Percentiles rank a stretch among this genome's conserved stretches.
Evolutionary conservation across 805 yeast genomes (phyloP).

Genomic region (Metschnikowia noctiluminum): DNA sequence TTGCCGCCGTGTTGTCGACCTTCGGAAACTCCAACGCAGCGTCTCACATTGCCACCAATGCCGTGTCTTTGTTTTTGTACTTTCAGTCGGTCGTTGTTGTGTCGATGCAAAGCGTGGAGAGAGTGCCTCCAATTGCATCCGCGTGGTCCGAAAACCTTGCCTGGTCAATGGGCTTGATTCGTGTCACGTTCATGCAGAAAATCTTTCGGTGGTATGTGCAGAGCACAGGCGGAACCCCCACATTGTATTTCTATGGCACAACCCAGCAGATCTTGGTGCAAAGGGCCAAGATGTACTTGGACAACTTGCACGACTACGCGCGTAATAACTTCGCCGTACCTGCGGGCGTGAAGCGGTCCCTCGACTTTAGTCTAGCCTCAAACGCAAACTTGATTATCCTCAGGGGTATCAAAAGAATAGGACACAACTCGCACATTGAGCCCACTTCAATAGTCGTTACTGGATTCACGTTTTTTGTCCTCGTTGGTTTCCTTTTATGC

Average conservation of each 20-base stretch:
- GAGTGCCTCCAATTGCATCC: constrained; percentile 87
- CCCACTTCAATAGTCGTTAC: constrained; percentile 80
- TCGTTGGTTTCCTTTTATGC: constrained; percentile 71
- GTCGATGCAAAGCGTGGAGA: constrained; percentile 78
- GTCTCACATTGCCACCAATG: constrained; percentile 81
- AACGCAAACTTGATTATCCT: constrained; percentile 59
- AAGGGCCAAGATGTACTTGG: constrained; percentile 44
- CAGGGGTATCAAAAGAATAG: constrained; percentile 85
- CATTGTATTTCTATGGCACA: constrained; percentile 58
- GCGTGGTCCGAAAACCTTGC: constrained; percentile 91
- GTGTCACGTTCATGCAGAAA: constrained; percentile 76
- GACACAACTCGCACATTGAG: constrained; percentile 73
- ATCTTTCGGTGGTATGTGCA: constrained; percentile 83
- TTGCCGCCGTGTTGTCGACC: constrained; percentile 78
- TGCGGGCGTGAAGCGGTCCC: constrained; percentile 21
- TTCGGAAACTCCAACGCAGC: constrained; percentile 89
- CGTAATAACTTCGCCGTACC: no score
- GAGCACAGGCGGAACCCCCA: constrained; percentile 85
- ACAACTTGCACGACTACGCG: no score
- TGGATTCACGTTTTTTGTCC: constrained; percentile 79
- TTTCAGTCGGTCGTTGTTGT: constrained; percentile 87
- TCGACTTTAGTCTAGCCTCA: constrained; percentile 44
- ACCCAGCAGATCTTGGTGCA: constrained; percentile 73
- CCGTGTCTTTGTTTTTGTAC: constrained; percentile 77
- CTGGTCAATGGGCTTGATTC: constrained; percentile 92